Percentiles rank a stretch among this genome's conserved stretches.
Conservation (phyloP, 2,329 filamentous ascomycete genomes). For the Calonectria honghensis region DNA sequence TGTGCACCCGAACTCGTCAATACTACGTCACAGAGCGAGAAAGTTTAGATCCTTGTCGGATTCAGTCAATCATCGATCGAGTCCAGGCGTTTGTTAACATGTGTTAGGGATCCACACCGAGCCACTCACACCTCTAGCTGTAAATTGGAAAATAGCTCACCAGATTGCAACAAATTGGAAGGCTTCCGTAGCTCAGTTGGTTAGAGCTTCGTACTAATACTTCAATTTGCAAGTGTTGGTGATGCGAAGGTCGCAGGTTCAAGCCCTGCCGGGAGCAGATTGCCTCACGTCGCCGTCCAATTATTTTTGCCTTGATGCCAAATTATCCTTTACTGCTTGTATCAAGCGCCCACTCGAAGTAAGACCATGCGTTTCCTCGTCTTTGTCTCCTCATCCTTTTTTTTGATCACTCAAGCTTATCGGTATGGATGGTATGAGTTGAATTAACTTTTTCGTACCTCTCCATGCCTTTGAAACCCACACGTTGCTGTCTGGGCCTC, state of each 20-base stretch:
- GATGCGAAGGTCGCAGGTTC: slow-evolving; percentile 57
- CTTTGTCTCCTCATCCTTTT: background rate
- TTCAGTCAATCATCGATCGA: background rate
- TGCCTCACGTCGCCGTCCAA: slow-evolving; percentile 47
- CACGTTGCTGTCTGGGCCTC: background rate
- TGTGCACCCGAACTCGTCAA: background rate
- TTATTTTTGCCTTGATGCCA: slow-evolving; percentile 33
- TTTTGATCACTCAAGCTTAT: background rate
- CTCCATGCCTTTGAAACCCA: background rate
- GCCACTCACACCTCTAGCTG: background rate
- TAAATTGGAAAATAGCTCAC: background rate
- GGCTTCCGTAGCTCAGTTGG: slow-evolving; percentile 57
- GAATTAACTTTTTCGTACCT: background rate
- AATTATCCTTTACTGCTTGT: background rate
- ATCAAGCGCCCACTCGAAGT: no score
- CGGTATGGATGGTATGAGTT: no score
- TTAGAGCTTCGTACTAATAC: slow-evolving; percentile 58
- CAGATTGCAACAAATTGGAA: slow-evolving; percentile 35
- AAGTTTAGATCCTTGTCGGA: background rate
- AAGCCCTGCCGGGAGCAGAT: slow-evolving; percentile 56
- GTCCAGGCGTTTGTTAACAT: background rate
- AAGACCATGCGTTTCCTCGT: background rate
- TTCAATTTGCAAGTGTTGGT: slow-evolving; percentile 46
- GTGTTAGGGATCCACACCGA: background rate
- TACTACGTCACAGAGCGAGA: background rate